A percentile compares a stretch with the other conserved stretches of the same genome.
These are phyloP conservation scores for Kuraishia floccosa DNA, from an alignment of 805 yeast genomes.

Conservation along the genomic window DNA sequence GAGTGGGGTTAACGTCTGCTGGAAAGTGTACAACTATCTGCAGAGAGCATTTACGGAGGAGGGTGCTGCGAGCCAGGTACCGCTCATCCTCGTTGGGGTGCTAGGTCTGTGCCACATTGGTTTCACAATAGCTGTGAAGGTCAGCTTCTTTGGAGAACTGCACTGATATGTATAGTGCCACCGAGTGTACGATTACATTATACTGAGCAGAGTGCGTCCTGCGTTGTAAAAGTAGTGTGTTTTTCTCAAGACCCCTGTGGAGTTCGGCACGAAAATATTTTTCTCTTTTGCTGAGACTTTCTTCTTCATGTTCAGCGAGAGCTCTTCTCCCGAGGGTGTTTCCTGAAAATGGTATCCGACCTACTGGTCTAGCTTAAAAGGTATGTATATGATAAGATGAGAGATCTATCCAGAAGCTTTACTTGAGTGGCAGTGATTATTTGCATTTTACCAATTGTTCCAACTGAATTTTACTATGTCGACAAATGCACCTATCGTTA, in stretches of 20 bases:
- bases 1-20: constrained; percentile 44
- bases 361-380: no score
- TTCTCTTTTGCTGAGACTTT: no score
- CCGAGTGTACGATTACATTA: no score
- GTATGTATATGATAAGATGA: no score
- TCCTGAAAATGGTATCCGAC: no score
- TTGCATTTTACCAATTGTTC: constrained; percentile 47
- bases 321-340: no score
- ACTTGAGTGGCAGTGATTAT: constrained; percentile 29
- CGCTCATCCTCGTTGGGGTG: constrained; percentile 21
- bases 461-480: constrained; percentile 39
- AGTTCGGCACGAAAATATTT: no score
- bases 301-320: no score
- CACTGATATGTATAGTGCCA: no score
- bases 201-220: no score
- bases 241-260: no score
- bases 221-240: no score
- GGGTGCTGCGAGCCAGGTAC: constrained; percentile 18
- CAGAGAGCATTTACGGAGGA: constrained; percentile 20
- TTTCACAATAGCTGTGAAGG: constrained; percentile 54
- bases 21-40: constrained; percentile 31
- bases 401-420: background rate
- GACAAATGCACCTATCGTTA: constrained; percentile 44
- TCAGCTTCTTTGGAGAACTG: constrained; percentile 35
- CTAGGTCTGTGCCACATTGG: constrained; percentile 40